These are phyloP conservation scores for Parathielavia appendiculata DNA, from an alignment of 495 filamentous ascomycete species.

Conservation along the genomic window DNA sequence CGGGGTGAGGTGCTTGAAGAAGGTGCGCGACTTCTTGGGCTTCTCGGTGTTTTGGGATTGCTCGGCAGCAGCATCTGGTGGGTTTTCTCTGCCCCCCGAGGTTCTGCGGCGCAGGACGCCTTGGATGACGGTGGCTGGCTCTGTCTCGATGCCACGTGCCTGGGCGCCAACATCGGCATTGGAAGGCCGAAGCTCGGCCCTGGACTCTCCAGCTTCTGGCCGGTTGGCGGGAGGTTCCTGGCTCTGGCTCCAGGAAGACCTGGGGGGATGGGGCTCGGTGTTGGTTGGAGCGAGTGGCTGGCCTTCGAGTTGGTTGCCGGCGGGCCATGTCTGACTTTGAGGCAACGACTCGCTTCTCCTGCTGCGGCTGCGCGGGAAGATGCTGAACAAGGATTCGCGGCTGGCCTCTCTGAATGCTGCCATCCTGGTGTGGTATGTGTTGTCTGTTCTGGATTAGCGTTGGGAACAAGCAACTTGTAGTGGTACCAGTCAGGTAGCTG, in stretches of 20 bases:
- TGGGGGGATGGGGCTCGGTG: background rate
- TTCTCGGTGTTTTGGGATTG: constrained; percentile 20
- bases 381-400: background rate
- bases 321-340: background rate
- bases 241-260: background rate
- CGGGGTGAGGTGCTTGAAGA: constrained; percentile 41
- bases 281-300: constrained; percentile 3
- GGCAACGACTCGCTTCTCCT: background rate
- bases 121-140: background rate
- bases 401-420: constrained; percentile 9
- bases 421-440: constrained; percentile 9
- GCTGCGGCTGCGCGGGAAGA: background rate
- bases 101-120: constrained; percentile 9
- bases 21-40: constrained; percentile 33
- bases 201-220: constrained; percentile 1
- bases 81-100: background rate
- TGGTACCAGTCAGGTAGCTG: background rate
- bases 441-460: background rate
- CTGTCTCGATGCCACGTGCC: background rate
- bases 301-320: constrained; percentile 9
- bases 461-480: no score
- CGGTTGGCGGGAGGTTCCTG: background rate
- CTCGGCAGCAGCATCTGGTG: background rate
- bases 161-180: background rate
- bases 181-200: no score